Evolutionary conservation across 305 asterid genomes (phyloP), one percentile per base, ranked within the genome.

Genomic region (Coffea humblotiana): DNA sequence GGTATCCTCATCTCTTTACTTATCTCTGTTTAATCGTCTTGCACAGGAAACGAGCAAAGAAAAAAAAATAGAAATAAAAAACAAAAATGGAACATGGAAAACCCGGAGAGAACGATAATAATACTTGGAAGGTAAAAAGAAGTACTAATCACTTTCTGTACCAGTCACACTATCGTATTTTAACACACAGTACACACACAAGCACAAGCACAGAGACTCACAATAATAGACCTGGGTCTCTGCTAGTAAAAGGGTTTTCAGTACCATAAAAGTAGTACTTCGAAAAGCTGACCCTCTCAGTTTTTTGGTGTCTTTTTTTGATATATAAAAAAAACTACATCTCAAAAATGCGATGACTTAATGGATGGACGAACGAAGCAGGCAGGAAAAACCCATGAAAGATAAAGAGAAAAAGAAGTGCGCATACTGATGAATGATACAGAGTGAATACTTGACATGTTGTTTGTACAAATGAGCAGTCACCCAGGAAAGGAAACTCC

Each of bases 401-500:
- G 72, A 65, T 35, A 54, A 11, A 12, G 27, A 13, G 58, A 13
- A 40, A 40, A 40, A n/a, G 35, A 63, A 71, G 51, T 27, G 35
- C 25, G 23, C 65, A 77, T 79, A 80, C 84, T 40, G 54, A 23
- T n/a, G 49, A 60, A 43, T 77, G 76, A 82, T 47, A 76, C 82
- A 79, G 70, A 79, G 70, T 83, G 71, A 77, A 29, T 29, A 77
- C 23, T 43, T 40, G 45, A 45, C 63, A 74, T 25, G 25, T 72
- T 78, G 86, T 74, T 72, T 78, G 86, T 74, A 67, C 74, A 64
- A 51, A 80, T 60, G 43, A 82, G 82, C 78, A 84, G 88, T 85
- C 91, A 87, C 86, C 87, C 86, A 92, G 79, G 82, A 75, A 81
- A 87, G 93, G 79, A 83, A 75, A 81, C 79, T 77, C 72, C 7